phyloP scores from a whole-genome alignment of 495 filamentous ascomycete species.

The Aspergillus asperescens region DNA sequence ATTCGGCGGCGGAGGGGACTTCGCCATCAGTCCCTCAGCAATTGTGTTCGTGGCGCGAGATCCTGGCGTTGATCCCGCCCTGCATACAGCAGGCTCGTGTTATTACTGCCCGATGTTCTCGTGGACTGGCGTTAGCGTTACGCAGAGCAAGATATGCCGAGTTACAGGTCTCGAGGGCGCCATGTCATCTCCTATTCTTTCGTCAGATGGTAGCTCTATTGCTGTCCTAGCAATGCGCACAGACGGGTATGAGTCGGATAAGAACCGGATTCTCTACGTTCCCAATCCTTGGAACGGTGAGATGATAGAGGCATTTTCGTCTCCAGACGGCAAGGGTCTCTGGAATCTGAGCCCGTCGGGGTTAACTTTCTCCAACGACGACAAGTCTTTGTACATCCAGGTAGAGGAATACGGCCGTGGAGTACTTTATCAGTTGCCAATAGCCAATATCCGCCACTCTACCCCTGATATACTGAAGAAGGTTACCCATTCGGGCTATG shows the following conservation, averaged over 20 bases:
- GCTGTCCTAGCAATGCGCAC: slow-evolving; percentile 78
- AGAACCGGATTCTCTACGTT: slow-evolving; percentile 69
- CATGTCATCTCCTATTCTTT: slow-evolving; percentile 67
- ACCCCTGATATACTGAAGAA: slow-evolving; percentile 48
- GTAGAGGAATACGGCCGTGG: slow-evolving; percentile 62
- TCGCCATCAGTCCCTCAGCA: slow-evolving; percentile 50
- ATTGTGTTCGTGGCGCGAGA: slow-evolving; percentile 85
- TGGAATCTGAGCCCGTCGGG: slow-evolving; percentile 66
- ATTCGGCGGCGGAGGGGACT: slow-evolving; percentile 56
- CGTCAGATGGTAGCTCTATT: slow-evolving; percentile 63
- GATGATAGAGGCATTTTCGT: slow-evolving; percentile 57
- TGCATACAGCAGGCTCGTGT: slow-evolving; percentile 68
- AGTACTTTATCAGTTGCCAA: slow-evolving; percentile 58
- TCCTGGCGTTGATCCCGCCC: slow-evolving; percentile 67
- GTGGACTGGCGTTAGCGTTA: slow-evolving; percentile 48
- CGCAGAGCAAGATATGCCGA: slow-evolving; percentile 34
- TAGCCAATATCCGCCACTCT: slow-evolving; percentile 46
- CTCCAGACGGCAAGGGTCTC: slow-evolving; percentile 53
- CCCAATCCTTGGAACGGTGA: slow-evolving; percentile 52
- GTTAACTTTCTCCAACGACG: slow-evolving; percentile 62
- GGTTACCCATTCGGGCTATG: slow-evolving; percentile 56
- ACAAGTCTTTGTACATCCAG: slow-evolving; percentile 56
- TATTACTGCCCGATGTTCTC: slow-evolving; percentile 59
- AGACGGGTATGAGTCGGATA: slow-evolving; percentile 86
- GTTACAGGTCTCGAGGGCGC: slow-evolving; percentile 58